A percentile compares a stretch with the other conserved stretches of the same genome.
phyloP scores from a whole-genome alignment of 345 rosid species.

The Corymbia maculata region DNA sequence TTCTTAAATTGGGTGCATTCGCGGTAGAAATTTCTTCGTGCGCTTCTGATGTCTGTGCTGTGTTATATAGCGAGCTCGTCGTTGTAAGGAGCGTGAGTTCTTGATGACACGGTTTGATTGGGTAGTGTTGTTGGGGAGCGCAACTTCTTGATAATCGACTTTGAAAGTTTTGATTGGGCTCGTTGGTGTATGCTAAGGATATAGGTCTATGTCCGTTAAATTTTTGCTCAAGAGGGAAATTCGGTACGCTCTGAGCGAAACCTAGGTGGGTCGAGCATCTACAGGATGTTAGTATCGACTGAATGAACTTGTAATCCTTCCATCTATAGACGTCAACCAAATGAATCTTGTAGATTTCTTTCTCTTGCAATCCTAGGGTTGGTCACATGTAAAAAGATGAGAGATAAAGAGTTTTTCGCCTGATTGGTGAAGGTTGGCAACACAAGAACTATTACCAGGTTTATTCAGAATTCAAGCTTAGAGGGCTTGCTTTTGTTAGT shows the following conservation, averaged over 20 bases:
- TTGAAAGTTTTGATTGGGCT: not conserved
- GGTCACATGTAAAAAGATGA: not conserved
- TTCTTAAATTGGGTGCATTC: not conserved
- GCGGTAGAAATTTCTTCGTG: not conserved
- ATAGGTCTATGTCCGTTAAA: not conserved
- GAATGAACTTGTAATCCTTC: not conserved
- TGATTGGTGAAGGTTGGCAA: not conserved
- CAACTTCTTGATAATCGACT: not conserved
- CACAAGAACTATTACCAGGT: not conserved
- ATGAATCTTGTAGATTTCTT: not conserved
- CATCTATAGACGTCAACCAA: not conserved
- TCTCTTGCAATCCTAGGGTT: not conserved
- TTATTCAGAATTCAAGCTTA: not conserved
- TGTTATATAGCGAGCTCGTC: not conserved
- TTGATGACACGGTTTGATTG: not conserved
- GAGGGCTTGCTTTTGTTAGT: not conserved
- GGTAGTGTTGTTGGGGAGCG: not conserved
- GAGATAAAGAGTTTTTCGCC: not conserved
- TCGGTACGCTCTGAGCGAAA: not conserved
- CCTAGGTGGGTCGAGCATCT: not conserved
- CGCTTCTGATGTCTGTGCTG: not conserved
- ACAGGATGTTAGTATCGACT: not conserved
- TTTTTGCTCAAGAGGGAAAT: not conserved
- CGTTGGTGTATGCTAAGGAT: not conserved
- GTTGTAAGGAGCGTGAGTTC: not conserved